Evolutionary conservation across 805 yeast species (phyloP), one percentile per base, ranked within the genome.

Genomic region (Kazachstania kunashirensis): DNA sequence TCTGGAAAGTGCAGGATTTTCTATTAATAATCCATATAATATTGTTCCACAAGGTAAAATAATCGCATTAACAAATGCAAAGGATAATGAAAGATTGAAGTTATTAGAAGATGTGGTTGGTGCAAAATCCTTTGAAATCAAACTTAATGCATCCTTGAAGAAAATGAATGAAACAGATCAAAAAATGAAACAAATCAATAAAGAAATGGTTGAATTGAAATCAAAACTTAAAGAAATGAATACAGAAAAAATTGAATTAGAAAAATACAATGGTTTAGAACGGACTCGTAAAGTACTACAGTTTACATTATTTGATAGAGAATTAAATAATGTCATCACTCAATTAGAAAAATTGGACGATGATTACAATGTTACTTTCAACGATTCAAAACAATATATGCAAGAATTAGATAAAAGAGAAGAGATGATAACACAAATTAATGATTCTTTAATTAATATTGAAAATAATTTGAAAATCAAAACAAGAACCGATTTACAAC

Each of bases 41-140:
- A 89, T 92, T 47, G 97, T 92, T 5, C 97, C 98, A 0, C 98
- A 92, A 60, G 98, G 98, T 15, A 70, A 84, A 48, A 84, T 92
- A 48, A 81, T 95, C 1, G 70, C 83, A 0, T 66, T 92, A 41
- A 89, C 97, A 0, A 85, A 85, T 52, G 89, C 96, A 0, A 83
- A 83, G 48, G 96, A 86, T 53, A 53, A 73, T 3, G 96, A 88
- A 52, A 72, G 96, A 42, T 66, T 89, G 35, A 70, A 73, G 24
- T 62, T 88, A 27, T 63, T 92, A 47, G 86, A 89, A 47, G 95
- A 86, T 51, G 95, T 89, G 24, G 92, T 96, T 21, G 98, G 98
- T 14, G 95, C 97, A 1, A 79, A 77, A 41, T 82, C 88, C 3
- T 92, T 89, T 62, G 97, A 92, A 52, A 65, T 70, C 26, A 83